Evolutionary conservation across 768 basidiomycete genomes (phyloP).

Genomic region (Saitozyma podzolica): DNA sequence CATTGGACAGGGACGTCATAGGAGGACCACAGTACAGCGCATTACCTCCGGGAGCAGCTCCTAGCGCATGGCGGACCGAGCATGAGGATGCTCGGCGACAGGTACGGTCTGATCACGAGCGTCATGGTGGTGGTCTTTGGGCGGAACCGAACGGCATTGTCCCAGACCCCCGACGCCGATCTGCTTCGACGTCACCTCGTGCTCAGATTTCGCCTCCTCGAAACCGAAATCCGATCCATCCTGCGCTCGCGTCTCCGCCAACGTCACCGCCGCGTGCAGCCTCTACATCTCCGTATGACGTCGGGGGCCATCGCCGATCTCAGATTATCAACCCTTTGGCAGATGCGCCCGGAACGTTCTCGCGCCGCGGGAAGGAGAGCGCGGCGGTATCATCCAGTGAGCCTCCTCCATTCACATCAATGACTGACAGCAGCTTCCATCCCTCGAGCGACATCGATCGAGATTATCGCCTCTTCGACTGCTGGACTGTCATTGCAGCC

Average conservation of each 20-base stretch:
- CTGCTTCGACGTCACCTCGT: not conserved
- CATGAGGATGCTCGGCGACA: not conserved
- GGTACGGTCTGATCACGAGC: not conserved
- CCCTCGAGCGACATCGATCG: not conserved
- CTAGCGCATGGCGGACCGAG: conserved; percentile 5
- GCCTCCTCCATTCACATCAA: not conserved
- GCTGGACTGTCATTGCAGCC: no score
- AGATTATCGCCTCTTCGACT: no score
- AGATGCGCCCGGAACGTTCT: not conserved
- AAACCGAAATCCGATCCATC: conserved; percentile 22
- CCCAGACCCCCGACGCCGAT: not conserved
- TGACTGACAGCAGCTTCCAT: not conserved
- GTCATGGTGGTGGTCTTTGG: not conserved
- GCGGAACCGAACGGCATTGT: not conserved
- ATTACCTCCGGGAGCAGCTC: conserved; percentile 11
- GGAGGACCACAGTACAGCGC: conserved; percentile 24
- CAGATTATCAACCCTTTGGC: conserved; percentile 3
- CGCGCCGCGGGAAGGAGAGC: not conserved
- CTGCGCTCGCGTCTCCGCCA: conserved; percentile 35
- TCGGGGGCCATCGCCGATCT: no score
- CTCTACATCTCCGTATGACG: not conserved
- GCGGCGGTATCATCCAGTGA: not conserved
- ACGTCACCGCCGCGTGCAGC: conserved; percentile 10
- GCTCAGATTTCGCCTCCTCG: not conserved
- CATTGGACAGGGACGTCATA: conserved; percentile 5